Evolutionary conservation across 805 yeast species (phyloP), one percentile per base, ranked within the genome.

Genomic region (Priceomyces castillae): DNA sequence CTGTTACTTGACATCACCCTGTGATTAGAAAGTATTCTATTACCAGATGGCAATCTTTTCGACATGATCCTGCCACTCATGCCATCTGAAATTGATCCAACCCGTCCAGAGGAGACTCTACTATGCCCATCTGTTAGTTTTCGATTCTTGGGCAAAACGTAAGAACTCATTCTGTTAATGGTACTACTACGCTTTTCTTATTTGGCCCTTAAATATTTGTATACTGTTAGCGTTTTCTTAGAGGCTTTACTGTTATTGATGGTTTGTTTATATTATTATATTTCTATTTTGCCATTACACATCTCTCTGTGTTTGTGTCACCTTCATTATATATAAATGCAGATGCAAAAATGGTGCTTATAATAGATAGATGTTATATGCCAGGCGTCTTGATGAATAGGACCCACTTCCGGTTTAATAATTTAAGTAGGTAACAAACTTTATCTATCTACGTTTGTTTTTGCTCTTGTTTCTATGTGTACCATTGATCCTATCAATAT

Each of bases 401-500:
- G n/a, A n/a, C n/a, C n/a, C n/a, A n/a, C n/a, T n/a, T n/a, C n/a
- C n/a, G n/a, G n/a, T n/a, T n/a, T n/a, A n/a, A n/a, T n/a, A 26
- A 5, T 9, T 37, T 37, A 15, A 7, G 33, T n/a, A 23, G 20
- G 23, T 15, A 9, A 6, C 11, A 12, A n/a, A 10, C 25, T 16
- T n/a, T 12, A 37, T n/a, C 36, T 17, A 19, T 19, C 15, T 34
- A 18, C 26, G n/a, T 34, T 19, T 4, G 25, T n/a, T 33, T 15
- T 33, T 19, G 25, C 22, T 7, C 16, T 18, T 19, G 18, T 18
- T 19, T 34, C 7, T 34, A 12, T 19, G 15, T 12, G 19, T 41
- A 5, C 49, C 50, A 43, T 58, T 67, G 18, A 71, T 60, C 39
- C 64, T 72, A 19, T 75, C 84, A 39, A 89, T 81, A 39, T 89